A percentile compares a stretch with the other conserved stretches of the same genome.
Evolutionary conservation across 1,139 yeast genomes (phyloP).

Genomic region (Kodamaea sp.): DNA sequence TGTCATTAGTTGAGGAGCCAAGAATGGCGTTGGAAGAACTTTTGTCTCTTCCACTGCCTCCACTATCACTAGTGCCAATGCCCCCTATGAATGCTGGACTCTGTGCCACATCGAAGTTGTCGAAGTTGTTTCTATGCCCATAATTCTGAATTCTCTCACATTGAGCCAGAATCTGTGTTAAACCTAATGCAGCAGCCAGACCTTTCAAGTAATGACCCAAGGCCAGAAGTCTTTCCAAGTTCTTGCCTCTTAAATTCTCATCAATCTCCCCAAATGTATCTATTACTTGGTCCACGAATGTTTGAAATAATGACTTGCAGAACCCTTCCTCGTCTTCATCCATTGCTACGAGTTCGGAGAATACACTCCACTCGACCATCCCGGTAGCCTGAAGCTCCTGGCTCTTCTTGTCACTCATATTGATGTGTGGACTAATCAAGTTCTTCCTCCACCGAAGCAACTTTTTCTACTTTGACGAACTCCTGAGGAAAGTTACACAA

Average conservation of each 20-base stretch:
- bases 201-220: constrained; percentile 95
- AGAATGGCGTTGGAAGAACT: neutral
- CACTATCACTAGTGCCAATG: constrained; percentile 3
- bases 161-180: constrained; percentile 75
- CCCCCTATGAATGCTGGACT: constrained; percentile 6
- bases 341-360: constrained; percentile 88
- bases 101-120: constrained; percentile 32
- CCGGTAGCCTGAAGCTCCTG: constrained; percentile 52
- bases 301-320: constrained; percentile 71
- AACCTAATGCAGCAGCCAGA: constrained; percentile 91
- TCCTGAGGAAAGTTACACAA: constrained; percentile 12
- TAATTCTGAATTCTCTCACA: constrained; percentile 94
- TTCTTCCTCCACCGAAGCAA: constrained; percentile 12
- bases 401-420: constrained; percentile 39
- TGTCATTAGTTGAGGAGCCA: constrained; percentile 2
- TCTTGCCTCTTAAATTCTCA: constrained; percentile 44
- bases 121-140: constrained; percentile 58
- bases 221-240: constrained; percentile 64
- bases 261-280: constrained; percentile 78
- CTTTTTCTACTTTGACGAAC: constrained; percentile 12
- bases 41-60: constrained; percentile 1
- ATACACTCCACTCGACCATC: constrained; percentile 83
- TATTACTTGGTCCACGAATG: constrained; percentile 86
- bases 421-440: constrained; percentile 2
- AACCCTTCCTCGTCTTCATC: constrained; percentile 92